Evolutionary conservation across 495 filamentous ascomycete genomes (phyloP).

Genomic region (Chaetomidium leptoderma): DNA sequence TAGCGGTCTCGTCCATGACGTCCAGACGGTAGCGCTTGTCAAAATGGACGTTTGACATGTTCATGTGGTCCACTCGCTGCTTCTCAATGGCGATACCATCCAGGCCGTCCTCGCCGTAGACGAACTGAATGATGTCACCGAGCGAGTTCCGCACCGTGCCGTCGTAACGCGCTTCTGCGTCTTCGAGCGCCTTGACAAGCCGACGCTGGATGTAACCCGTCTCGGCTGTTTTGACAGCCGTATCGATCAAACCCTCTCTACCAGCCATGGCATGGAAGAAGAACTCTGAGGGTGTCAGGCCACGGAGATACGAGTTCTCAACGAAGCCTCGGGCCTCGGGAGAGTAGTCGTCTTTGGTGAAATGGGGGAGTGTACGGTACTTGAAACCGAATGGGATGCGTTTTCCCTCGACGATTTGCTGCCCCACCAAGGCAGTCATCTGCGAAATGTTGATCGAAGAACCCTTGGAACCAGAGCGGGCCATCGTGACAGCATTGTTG

Average conservation of each 20-base stretch:
- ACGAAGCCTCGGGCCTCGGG: constrained; percentile 96
- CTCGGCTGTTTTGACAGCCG: constrained; percentile 97
- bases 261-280: constrained; percentile 99
- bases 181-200: constrained; percentile 95
- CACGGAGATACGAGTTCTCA: constrained; percentile 97
- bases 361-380: constrained; percentile 93
- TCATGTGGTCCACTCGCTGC: constrained; percentile 81
- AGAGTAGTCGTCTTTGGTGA: constrained; percentile 98
- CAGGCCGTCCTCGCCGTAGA: constrained; percentile 95
- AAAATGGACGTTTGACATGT: constrained; percentile 66
- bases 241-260: constrained; percentile 99
- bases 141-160: constrained; percentile 95
- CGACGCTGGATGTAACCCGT: constrained; percentile 99
- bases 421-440: constrained; percentile 95
- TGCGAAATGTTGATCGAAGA: constrained; percentile 99
- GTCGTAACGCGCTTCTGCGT: constrained; percentile 96
- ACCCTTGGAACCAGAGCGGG: constrained; percentile 91
- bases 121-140: constrained; percentile 94
- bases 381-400: constrained; percentile 99
- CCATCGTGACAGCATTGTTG: constrained; percentile 96
- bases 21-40: constrained; percentile 81
- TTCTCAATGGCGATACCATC: constrained; percentile 89
- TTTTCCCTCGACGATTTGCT: constrained; percentile 97
- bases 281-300: constrained; percentile 91
- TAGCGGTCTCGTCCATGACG: constrained; percentile 72